A percentile compares a stretch with the other conserved stretches of the same genome.
Conservation (phyloP, 345 rosid genomes). For the Raphanus sativus region DNA sequence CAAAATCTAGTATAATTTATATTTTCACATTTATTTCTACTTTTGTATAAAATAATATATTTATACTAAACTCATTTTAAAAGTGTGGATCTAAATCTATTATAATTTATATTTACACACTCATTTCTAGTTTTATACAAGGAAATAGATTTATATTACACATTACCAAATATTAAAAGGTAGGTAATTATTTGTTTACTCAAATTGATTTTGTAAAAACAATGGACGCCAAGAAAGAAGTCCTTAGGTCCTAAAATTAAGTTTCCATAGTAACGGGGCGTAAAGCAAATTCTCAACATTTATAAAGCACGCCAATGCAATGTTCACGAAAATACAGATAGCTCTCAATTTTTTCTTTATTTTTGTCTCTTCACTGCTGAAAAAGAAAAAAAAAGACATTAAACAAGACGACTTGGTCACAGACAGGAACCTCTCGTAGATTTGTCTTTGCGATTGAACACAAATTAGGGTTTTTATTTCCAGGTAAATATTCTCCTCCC, state of each 20-base stretch:
- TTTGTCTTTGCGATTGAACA: slow-evolving; percentile 23
- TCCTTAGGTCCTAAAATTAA: background rate
- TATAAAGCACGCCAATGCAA: slow-evolving; percentile 22
- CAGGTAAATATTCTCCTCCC: slow-evolving; percentile 9
- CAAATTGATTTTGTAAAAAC: background rate
- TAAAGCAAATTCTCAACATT: slow-evolving; percentile 15
- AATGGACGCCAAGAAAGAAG: background rate
- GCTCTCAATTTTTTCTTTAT: background rate
- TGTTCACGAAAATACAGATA: slow-evolving; percentile 12
- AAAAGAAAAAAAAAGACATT: slow-evolving; percentile 37
- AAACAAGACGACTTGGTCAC: slow-evolving; percentile 36
- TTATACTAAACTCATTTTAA: too few species aligned
- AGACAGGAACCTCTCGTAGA: slow-evolving; percentile 21
- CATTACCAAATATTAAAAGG: background rate
- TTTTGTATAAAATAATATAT: too few species aligned
- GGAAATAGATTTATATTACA: too few species aligned
- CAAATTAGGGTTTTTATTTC: slow-evolving; percentile 33
- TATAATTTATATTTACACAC: background rate
- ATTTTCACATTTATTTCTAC: too few species aligned
- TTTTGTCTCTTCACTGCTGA: slow-evolving; percentile 2
- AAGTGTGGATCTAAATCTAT: too few species aligned
- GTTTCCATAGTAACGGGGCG: slow-evolving; percentile 5
- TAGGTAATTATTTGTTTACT: background rate
- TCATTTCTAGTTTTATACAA: too few species aligned
- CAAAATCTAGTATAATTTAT: too few species aligned